Percentiles rank a stretch among this genome's conserved stretches.
These are phyloP conservation scores for Quercus bicolor DNA, from an alignment of 306 rosid genomes.

Conservation along the genomic window DNA sequence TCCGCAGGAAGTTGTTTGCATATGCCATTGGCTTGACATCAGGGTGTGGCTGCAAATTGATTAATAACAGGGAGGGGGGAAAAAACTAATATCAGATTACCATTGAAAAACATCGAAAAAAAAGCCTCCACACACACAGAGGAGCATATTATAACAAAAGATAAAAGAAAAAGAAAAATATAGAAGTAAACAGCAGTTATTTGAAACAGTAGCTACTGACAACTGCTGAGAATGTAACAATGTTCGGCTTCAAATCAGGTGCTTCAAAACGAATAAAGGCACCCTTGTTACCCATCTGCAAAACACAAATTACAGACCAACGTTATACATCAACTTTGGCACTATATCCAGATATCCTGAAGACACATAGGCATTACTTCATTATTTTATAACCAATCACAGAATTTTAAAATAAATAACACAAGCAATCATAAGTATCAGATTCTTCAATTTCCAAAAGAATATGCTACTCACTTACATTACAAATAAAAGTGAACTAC, in stretches of 20 bases:
- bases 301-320: slow-evolving; percentile 16
- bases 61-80: background rate
- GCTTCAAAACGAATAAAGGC: slow-evolving; percentile 95
- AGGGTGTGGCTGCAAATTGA: slow-evolving; percentile 83
- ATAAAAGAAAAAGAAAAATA: no score
- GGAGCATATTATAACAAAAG: no score
- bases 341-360: background rate
- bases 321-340: background rate
- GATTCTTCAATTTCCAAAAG: background rate
- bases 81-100: background rate
- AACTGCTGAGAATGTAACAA: slow-evolving; percentile 88
- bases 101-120: background rate
- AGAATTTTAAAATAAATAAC: no score
- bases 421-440: background rate
- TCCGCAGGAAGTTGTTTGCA: slow-evolving; percentile 88
- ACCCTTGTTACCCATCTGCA: slow-evolving; percentile 99
- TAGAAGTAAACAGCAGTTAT: background rate
- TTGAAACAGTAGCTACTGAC: slow-evolving; percentile 44
- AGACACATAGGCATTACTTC: background rate
- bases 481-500: background rate
- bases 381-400: no score
- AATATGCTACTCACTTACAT: background rate
- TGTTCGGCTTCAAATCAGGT: slow-evolving; percentile 84
- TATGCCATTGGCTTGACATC: slow-evolving; percentile 98
- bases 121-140: background rate